Percentiles rank a stretch among this genome's conserved stretches.
These are phyloP conservation scores for Crithidia mellificae DNA, from an alignment of 208 protist species.

Conservation along the genomic window DNA sequence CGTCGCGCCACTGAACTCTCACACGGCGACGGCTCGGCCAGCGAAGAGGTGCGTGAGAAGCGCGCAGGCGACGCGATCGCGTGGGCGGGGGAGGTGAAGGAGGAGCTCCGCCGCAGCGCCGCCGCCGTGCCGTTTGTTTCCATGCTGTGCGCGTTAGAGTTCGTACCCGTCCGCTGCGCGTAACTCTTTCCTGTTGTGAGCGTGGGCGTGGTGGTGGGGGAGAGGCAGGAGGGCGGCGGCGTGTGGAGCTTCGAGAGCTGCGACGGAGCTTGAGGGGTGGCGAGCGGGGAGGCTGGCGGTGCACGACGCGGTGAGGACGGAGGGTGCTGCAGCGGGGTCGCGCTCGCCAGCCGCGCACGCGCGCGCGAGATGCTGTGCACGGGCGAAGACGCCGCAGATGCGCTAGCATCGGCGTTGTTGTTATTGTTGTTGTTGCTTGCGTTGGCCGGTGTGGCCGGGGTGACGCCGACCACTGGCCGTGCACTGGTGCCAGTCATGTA, in stretches of 20 bases:
- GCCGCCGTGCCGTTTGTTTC: not conserved
- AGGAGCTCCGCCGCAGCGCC: not conserved
- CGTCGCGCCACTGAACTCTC: slow-evolving; percentile 13
- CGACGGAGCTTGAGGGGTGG: no score
- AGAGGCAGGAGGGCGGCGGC: not conserved
- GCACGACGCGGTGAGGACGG: not conserved
- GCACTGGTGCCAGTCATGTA: slow-evolving; percentile 15
- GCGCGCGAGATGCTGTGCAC: slow-evolving; percentile 2
- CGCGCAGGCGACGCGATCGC: not conserved
- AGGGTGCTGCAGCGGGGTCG: not conserved
- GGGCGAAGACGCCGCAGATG: not conserved
- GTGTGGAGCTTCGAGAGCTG: not conserved
- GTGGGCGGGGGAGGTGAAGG: not conserved
- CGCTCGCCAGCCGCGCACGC: slow-evolving; percentile 5
- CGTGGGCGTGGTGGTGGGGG: not conserved
- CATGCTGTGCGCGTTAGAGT: no score
- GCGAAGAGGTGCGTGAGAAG: slow-evolving; percentile 12
- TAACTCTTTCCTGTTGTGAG: not conserved
- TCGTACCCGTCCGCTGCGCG: not conserved
- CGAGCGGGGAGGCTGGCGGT: not conserved
- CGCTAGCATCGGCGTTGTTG: not conserved
- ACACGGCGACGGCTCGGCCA: slow-evolving; percentile 5
- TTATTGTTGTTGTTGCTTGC: no score
- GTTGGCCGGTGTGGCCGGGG: not conserved
- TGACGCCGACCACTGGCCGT: slow-evolving; percentile 2